phyloP scores from a whole-genome alignment of 306 rosid species.

The Acacia melanoxylon region DNA sequence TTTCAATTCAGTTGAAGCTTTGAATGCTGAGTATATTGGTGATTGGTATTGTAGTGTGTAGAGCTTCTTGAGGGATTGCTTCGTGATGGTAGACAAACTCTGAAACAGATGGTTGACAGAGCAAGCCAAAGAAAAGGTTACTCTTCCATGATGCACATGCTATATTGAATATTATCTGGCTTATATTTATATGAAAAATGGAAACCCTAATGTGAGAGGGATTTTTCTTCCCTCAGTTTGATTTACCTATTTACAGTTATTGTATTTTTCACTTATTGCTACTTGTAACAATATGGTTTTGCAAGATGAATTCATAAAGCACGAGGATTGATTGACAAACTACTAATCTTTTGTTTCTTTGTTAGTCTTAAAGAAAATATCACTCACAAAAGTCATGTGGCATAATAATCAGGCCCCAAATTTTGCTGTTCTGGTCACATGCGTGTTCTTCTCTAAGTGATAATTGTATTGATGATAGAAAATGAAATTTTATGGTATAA shows the following conservation, averaged over 20 bases:
- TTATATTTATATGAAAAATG: background rate
- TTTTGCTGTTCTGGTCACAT: background rate
- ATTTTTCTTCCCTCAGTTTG: background rate
- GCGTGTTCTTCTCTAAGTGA: background rate
- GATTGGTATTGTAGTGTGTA: constrained; percentile 53
- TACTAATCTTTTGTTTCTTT: background rate
- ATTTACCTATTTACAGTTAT: background rate
- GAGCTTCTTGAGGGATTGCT: constrained; percentile 77
- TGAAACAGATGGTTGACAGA: constrained; percentile 69
- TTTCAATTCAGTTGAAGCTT: constrained; percentile 11
- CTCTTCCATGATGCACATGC: constrained; percentile 26
- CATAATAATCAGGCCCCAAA: background rate
- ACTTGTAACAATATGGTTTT: background rate
- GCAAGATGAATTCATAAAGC: background rate
- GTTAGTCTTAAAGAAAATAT: background rate
- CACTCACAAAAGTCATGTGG: background rate
- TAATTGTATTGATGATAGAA: background rate
- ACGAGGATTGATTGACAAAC: background rate
- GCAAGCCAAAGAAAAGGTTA: constrained; percentile 62
- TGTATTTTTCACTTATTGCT: background rate
- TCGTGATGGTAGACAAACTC: constrained; percentile 80
- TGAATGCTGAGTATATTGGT: background rate
- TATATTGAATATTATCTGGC: background rate
- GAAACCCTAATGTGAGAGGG: background rate
- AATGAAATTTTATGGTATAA: background rate